Evolutionary conservation across 768 basidiomycete species (phyloP), one percentile per base, ranked within the genome.

Genomic region (Auricularia heimuer): DNA sequence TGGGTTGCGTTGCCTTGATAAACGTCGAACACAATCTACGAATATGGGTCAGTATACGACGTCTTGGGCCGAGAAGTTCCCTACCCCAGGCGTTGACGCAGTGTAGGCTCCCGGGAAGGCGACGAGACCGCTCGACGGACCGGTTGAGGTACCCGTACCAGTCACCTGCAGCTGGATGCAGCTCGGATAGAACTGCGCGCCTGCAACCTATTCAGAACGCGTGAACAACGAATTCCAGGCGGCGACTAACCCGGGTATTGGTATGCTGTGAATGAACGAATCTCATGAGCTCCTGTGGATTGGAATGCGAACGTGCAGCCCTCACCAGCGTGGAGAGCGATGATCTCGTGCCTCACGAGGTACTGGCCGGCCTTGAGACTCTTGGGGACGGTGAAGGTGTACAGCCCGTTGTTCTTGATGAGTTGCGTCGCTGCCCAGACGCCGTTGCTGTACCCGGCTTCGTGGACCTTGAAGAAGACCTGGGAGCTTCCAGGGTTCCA

Each of bases 391-490:
- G 77, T 80, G 71, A 82, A 79, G 2, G 76, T 77, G 66, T 79
- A 82, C 63, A 80, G 72, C 64, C 76, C 76, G 66, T 80, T 73
- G n/a, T 73, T 67, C 1, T 75, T 71, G 33, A 82, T 73, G 21
- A 79, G 62, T 63, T 78, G 76, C 0, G 78, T 77, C 18, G 79
- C 74, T 2, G 80, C 80, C 81, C 80, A 81, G 58, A 75, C 74
- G 7, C 80, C 81, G 62, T 75, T 76, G 10, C 73, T 75, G 69
- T 80, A 81, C n/a, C 82, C 82, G 35, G 72, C 56, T 64, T 82
- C 70, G n/a, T 75, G 75, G 16, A 82, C 76, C 69, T 82, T 82
- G 78, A 81, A 82, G 82, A 81, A 82, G 3, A 82, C 80, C 16
- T 78, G 77, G 29, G 70, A 68, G 29, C 70, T 78, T n/a, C 77